Base-by-base conservation (phyloP, 169 alveolate genomes). In the Cryptosporidium andersoni region DNA sequence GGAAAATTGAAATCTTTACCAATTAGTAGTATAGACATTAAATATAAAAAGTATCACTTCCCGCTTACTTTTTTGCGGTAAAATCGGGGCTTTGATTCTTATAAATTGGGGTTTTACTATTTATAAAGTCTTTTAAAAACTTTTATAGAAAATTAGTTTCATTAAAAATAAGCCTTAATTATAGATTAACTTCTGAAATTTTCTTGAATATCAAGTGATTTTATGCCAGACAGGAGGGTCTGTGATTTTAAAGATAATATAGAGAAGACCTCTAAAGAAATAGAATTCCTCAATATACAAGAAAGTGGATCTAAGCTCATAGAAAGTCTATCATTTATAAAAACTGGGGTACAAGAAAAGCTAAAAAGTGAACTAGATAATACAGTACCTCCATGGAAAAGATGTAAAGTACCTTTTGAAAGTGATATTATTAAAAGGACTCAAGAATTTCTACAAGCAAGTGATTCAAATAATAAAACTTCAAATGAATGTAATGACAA, bases 351-450 rank as follows among this genome's bases (percentile, higher is more conserved):
- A 55, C 64, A 60, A 9, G 45, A 34, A 3, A 5, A 9, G 14
- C 7, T 39, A 48, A 47, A 34, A 14, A 16, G n/a, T 63, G 14
- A 37, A 14, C 7, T 14, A 51, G 43, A 51, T 11, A 52, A 12
- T 53, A 37, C 25, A 14, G 9, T 74, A 1, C 85, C 85, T 56
- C 85, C 85, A 37, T 74, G 85, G 85, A 74, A 74, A 45, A 62
- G 66, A 55, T 16, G 60, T 2, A 60, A 58, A 9, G 12, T 47
- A 45, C 11, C 8, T 58, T 52, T 45, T 7, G 47, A 74, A 11
- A 47, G 49, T 25, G 34, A 16, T 12, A 49, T 74, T 42, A 45
- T 74, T 4, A 47, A 55, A 36, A 74, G 67, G 45, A 62, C 85
- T 16, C 55, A 74, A 34, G 34, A 74, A 7, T 74, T 74, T 4